phyloP scores from a whole-genome alignment of 2,329 filamentous ascomycete genomes.

The Talaromyces albobiverticillius region DNA sequence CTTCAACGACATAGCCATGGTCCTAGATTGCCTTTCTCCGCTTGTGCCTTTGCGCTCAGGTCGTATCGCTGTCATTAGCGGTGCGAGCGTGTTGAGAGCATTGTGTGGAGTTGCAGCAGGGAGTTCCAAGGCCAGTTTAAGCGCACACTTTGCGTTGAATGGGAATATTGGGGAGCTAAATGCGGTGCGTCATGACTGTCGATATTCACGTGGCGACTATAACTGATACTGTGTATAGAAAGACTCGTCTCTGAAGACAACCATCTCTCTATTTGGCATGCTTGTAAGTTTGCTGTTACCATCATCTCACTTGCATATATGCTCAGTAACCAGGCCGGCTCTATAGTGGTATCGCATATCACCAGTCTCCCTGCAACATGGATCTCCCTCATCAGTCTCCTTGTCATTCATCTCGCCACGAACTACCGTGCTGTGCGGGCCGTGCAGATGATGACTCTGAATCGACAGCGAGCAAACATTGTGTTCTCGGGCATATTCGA shows the following conservation, averaged over 20 bases:
- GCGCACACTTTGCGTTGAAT: conserved; percentile 82
- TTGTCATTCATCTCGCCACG: conserved; percentile 73
- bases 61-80: conserved; percentile 58
- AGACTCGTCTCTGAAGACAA: conserved; percentile 92
- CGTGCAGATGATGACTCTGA: conserved; percentile 80
- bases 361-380: conserved; percentile 71
- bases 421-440: conserved; percentile 84
- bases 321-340: conserved; percentile 57
- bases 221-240: conserved; percentile 49
- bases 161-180: conserved; percentile 92
- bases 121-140: conserved; percentile 85
- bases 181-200: conserved; percentile 54
- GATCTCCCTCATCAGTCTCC: conserved; percentile 66
- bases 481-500: conserved; percentile 60
- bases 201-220: background rate
- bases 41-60: conserved; percentile 58
- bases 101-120: conserved; percentile 89
- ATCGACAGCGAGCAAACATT: conserved; percentile 80
- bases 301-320: background rate
- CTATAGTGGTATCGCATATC: conserved; percentile 73
- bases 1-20: conserved; percentile 81
- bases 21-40: conserved; percentile 81
- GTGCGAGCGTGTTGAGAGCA: conserved; percentile 60
- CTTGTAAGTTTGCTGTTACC: conserved; percentile 49
- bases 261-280: conserved; percentile 86